Evolutionary conservation across 2,329 filamentous ascomycete genomes (phyloP), one percentile per base, ranked within the genome.

Genomic region (Neocucurbitaria cava): DNA sequence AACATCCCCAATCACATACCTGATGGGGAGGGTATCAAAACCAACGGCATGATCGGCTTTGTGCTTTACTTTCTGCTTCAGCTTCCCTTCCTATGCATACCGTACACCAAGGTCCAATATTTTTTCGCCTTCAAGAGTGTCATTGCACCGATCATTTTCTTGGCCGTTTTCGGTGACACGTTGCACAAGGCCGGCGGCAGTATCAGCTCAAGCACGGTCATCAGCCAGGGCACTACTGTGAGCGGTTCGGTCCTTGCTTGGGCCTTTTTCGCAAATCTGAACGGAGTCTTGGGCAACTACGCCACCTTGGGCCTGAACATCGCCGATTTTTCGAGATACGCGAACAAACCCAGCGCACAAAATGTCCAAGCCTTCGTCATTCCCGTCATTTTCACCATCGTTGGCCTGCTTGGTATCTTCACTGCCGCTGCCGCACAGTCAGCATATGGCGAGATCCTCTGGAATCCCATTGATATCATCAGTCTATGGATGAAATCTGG

Each of bases 251-350:
- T 47, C 10, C 59, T 75, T 45, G 46, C 61, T 20, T 65, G 64
- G 61, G 58, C 66, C 5, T 64, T 64, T 43, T 66, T 31, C 11
- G 35, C 35, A 38, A n/a, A 69, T 31, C 54, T 69, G 35, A 67
- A 69, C 49, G 60, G 58, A 24, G 65, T 69, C 3, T 48, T 70
- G 31, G 68, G 68, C 20, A 69, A 71, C 44, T 71, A 69, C 36
- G 60, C 65, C 13, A 69, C 66, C 15, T 45, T 71, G 18, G 65
- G 64, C 36, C 51, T 68, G 5, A 76, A 75, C 56, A 69, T 71
- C n/a, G 74, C 70, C 28, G 77, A 79, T 58, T 79, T 78, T 58
- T 74, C 75, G 4, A 69, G 77, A 36, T 79, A 78, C 47, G 67
- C 76, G 7, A 67, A 68, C 36, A 66, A 24, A 64, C 70, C 42